Conservation (phyloP, 208 protist genomes). For the Leishmania arabica region DNA sequence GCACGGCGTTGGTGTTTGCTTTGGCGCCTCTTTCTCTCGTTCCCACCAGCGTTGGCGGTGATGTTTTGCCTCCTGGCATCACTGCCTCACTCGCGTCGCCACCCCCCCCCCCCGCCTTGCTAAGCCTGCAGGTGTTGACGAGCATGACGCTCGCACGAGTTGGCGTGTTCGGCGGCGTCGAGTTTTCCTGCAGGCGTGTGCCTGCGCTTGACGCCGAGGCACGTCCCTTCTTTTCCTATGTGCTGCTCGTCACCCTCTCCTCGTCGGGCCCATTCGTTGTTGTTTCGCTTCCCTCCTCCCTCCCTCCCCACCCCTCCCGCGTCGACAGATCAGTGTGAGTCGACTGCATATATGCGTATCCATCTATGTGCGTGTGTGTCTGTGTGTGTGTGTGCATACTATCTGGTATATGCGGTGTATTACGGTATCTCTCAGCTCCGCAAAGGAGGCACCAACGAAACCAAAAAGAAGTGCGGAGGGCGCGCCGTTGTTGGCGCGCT, state of each 20-base stretch:
- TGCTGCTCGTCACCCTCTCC: not conserved
- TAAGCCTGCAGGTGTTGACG: not conserved
- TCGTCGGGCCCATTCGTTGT: not conserved
- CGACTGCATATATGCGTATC: not conserved
- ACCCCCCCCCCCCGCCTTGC: not conserved
- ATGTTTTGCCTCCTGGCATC: not conserved
- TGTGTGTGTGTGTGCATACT: not conserved
- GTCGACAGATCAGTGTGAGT: not conserved
- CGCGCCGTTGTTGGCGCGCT: not conserved
- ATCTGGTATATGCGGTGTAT: not conserved
- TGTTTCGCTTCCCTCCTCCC: not conserved
- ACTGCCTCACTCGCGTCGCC: not conserved
- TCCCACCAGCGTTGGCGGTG: not conserved
- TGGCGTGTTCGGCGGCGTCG: not conserved
- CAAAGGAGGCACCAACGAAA: not conserved
- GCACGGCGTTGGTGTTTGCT: not conserved
- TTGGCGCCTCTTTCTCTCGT: not conserved
- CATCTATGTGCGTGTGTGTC: not conserved
- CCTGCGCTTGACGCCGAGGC: not conserved
- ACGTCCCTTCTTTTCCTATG: not conserved
- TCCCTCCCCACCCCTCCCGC: not conserved
- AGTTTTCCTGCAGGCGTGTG: not conserved
- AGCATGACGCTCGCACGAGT: not conserved
- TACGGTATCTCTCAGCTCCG: not conserved
- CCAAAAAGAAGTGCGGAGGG: not conserved